Conservation (phyloP, 306 rosid genomes). For the Inga oerstediana region DNA sequence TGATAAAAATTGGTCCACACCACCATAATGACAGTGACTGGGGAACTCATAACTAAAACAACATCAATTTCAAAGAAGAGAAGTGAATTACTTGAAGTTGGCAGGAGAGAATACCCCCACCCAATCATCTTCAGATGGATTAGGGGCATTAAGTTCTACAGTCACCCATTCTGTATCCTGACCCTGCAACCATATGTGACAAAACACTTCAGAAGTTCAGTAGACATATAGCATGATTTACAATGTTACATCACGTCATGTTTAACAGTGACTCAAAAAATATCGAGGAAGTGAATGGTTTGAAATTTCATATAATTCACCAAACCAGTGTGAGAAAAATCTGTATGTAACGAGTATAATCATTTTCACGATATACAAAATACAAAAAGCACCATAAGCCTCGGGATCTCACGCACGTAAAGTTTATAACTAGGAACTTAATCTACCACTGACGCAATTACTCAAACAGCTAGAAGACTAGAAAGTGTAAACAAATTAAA, state of each 20-base stretch:
- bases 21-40: not conserved
- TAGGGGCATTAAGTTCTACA: slow-evolving; percentile 38
- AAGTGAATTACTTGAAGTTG: slow-evolving; percentile 49
- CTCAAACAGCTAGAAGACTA: not conserved
- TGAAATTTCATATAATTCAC: not conserved
- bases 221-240: not conserved
- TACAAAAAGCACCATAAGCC: not conserved
- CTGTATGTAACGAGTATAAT: not conserved
- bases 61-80: not conserved
- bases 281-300: not conserved
- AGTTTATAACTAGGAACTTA: not conserved
- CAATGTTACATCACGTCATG: not conserved
- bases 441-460: not conserved
- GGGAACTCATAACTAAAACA: not conserved
- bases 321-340: not conserved
- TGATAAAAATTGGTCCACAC: not conserved
- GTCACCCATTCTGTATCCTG: slow-evolving; percentile 57
- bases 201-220: not conserved
- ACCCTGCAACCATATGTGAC: slow-evolving; percentile 42
- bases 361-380: not conserved
- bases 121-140: slow-evolving; percentile 57
- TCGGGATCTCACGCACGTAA: not conserved
- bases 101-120: slow-evolving; percentile 71
- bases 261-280: not conserved
- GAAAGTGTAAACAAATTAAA: not conserved